Evolutionary conservation across 192 early-diverging fungal genomes (phyloP), one percentile per base, ranked within the genome.

Genomic region (Gonapodya sp.): DNA sequence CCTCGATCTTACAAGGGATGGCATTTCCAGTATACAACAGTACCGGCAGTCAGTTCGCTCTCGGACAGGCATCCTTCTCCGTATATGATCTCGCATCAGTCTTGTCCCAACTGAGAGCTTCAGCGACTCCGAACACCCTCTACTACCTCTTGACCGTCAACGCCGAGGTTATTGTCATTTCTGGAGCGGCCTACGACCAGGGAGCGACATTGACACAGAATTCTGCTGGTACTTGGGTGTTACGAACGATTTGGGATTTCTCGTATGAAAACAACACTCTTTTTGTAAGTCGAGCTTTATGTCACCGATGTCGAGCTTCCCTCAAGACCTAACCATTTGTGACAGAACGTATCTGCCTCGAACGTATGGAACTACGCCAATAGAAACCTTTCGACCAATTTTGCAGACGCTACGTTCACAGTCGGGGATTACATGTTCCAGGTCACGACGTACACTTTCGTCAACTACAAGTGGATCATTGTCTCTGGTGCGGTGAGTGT

Each of bases 101-200:
- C 46, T 64, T 64, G 46, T 64, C 46, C 46, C 46, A 64, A 64
- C 46, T 64, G 46, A 64, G 46, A 64, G 46, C 46, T 64, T 64
- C 46, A 24, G 46, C 46, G 46, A 64, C 46, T 24, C 46, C 46
- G 8, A 64, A 64, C 46, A 64, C 46, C 8, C 46, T 64, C 46
- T 64, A 64, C 46, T 64, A 64, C 46, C 46, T 64, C 46, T 64
- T 64, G 46, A 64, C 46, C 46, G 46, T 64, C 24, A 64, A 64
- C 24, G 46, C 46, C 24, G 46, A 64, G 24, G 46, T 64, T 16
- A 64, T 64, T 64, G 46, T 64, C 46, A 64, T 64, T 64, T 64
- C 46, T 8, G 46, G 46, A 64, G 46, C 8, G 46, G 46, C 8
- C 24, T 64, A 64, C 46, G 46, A 64, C 46, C 46, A 64, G 46